These are phyloP conservation scores for Theileria sp. DNA, from an alignment of 169 alveolate genomes.

Conservation along the genomic window DNA sequence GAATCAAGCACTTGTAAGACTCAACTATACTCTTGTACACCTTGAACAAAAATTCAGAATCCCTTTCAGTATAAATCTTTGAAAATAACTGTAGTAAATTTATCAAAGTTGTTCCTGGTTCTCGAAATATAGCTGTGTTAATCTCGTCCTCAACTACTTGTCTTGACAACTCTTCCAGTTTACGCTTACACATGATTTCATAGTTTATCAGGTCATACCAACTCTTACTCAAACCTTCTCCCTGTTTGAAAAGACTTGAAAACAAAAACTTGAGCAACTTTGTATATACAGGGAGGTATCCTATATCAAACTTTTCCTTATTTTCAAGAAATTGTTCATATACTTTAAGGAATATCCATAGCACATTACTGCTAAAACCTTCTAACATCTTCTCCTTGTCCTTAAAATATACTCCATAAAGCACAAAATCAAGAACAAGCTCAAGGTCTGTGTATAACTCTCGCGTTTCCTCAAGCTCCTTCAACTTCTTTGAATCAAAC, in stretches of 20 bases:
- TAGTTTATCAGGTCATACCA: slow-evolving; percentile 53
- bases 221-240: slow-evolving; percentile 25
- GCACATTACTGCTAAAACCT: slow-evolving; percentile 19
- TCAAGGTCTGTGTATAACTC: neutral
- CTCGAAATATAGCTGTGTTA: slow-evolving; percentile 33
- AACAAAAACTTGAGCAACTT: slow-evolving; percentile 21
- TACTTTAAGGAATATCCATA: neutral
- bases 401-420: slow-evolving; percentile 30
- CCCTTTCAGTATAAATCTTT: slow-evolving; percentile 1
- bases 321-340: neutral
- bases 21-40: slow-evolving; percentile 50
- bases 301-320: neutral
- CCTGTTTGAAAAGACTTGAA: slow-evolving; percentile 6
- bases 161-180: slow-evolving; percentile 36
- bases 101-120: slow-evolving; percentile 47
- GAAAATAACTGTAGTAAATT: slow-evolving; percentile 27
- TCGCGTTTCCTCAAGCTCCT: slow-evolving; percentile 10
- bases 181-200: slow-evolving; percentile 43
- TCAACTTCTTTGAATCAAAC: slow-evolving; percentile 12
- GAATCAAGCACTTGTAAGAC: slow-evolving; percentile 46
- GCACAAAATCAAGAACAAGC: slow-evolving; percentile 33
- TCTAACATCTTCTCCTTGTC: slow-evolving; percentile 27
- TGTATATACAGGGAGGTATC: neutral
- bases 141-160: slow-evolving; percentile 14
- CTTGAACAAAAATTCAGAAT: slow-evolving; percentile 18